Evolutionary conservation across 2,329 filamentous ascomycete genomes (phyloP).

Genomic region (Orbilia oligospora): DNA sequence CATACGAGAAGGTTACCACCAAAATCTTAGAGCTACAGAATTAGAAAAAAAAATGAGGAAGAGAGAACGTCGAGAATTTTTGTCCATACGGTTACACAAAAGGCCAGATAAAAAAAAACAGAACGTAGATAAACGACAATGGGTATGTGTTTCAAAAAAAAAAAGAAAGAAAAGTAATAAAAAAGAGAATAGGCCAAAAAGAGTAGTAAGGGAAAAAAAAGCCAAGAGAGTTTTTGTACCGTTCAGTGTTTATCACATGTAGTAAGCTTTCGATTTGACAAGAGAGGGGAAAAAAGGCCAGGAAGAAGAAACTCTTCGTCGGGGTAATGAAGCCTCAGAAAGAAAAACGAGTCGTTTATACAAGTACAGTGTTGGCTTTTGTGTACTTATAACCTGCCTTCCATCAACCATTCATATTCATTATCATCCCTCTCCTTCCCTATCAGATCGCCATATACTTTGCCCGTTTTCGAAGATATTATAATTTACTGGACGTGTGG

Average conservation of each 20-base stretch:
- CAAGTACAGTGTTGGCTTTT: not conserved
- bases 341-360: not conserved
- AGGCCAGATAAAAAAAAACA: constrained; percentile 2
- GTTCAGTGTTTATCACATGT: constrained; percentile 22
- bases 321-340: not conserved
- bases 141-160: constrained; percentile 18
- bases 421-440: not conserved
- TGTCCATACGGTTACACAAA: constrained; percentile 18
- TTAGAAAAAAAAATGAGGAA: not conserved
- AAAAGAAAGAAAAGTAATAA: constrained; percentile 3
- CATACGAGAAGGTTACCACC: not conserved
- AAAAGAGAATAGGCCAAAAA: constrained; percentile 1
- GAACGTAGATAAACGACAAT: constrained; percentile 19
- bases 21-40: not conserved
- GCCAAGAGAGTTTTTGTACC: constrained; percentile 9
- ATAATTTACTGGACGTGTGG: constrained; percentile 50
- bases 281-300: not conserved
- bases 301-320: not conserved
- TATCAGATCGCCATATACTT: not conserved
- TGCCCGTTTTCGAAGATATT: not conserved
- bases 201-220: constrained; percentile 5
- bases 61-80: constrained; percentile 22
- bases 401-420: not conserved
- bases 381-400: not conserved
- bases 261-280: constrained; percentile 16